Percentiles rank a stretch among this genome's conserved stretches.
Conservation (phyloP, 1,284 basidiomycete genomes). For the Leccinum fallax region DNA sequence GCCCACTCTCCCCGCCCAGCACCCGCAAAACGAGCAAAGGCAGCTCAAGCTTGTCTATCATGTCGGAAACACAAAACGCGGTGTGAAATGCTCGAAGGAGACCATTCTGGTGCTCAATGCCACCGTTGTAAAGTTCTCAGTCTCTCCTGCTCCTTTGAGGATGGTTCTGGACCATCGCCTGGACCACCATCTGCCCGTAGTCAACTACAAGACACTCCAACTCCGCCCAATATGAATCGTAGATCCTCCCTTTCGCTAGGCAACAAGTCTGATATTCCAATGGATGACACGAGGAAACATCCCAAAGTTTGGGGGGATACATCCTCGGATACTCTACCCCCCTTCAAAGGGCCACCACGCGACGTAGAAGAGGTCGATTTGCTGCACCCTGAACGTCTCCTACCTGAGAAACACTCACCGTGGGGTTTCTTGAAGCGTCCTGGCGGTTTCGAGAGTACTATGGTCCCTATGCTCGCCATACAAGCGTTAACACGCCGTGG, state of each 20-base stretch:
- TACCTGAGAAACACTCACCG: constrained; percentile 38
- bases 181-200: constrained; percentile 18
- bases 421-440: constrained; percentile 40
- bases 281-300: constrained; percentile 28
- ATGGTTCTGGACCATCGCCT: constrained; percentile 19
- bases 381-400: constrained; percentile 31
- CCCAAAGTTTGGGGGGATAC: constrained; percentile 27
- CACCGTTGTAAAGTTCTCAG: constrained; percentile 46
- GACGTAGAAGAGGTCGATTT: constrained; percentile 34
- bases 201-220: constrained; percentile 20
- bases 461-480: constrained; percentile 45
- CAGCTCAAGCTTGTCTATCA: constrained; percentile 42
- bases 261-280: constrained; percentile 26
- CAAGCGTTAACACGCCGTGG: constrained; percentile 37
- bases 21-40: constrained; percentile 41
- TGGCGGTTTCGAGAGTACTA: constrained; percentile 41
- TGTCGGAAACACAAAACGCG: constrained; percentile 48
- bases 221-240: constrained; percentile 25
- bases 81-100: constrained; percentile 44
- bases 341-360: constrained; percentile 23
- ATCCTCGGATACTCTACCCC: constrained; percentile 19
- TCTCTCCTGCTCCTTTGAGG: constrained; percentile 43
- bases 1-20: constrained; percentile 32
- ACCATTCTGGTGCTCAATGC: constrained; percentile 38
- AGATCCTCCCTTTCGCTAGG: constrained; percentile 27